A percentile compares a stretch with the other conserved stretches of the same genome.
phyloP scores from a whole-genome alignment of 2,329 filamentous ascomycete species.

The Aspergillus neoniger region DNA sequence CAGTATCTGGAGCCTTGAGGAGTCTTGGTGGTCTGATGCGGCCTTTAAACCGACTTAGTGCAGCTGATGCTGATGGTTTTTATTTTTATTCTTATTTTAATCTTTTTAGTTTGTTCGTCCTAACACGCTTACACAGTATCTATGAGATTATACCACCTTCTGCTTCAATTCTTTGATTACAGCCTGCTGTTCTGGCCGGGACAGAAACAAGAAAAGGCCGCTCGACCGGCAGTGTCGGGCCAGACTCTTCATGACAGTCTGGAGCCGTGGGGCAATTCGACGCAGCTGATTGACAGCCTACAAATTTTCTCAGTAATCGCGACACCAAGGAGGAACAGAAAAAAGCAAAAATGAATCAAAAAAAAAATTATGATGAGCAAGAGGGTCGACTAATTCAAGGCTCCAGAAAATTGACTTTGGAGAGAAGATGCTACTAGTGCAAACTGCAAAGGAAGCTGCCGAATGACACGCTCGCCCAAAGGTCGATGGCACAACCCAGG shows the following conservation, averaged over 20 bases:
- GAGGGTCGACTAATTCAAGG: neutral
- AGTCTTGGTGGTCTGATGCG: conserved; percentile 5
- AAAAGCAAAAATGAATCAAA: neutral
- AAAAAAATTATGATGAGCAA: neutral
- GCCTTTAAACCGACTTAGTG: neutral
- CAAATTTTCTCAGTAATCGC: neutral
- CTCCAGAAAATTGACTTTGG: neutral
- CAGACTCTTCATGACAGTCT: neutral
- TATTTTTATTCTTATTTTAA: no score
- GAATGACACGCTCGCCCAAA: conserved; percentile 3
- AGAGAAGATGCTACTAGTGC: conserved; percentile 1
- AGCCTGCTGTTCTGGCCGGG: neutral
- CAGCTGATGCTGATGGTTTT: neutral
- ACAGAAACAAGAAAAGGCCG: neutral
- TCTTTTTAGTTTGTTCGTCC: no score
- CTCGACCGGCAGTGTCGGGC: neutral
- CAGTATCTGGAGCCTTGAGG: neutral
- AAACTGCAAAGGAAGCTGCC: conserved; percentile 6
- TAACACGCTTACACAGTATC: no score
- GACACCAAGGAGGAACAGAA: neutral
- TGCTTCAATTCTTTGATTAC: no score
- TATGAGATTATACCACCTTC: no score
- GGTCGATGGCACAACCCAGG: neutral
- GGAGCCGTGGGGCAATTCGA: neutral
- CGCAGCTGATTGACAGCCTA: neutral